Evolutionary conservation across 1,139 yeast species (phyloP), one percentile per base, ranked within the genome.

Genomic region (Debaryomyces sp.): DNA sequence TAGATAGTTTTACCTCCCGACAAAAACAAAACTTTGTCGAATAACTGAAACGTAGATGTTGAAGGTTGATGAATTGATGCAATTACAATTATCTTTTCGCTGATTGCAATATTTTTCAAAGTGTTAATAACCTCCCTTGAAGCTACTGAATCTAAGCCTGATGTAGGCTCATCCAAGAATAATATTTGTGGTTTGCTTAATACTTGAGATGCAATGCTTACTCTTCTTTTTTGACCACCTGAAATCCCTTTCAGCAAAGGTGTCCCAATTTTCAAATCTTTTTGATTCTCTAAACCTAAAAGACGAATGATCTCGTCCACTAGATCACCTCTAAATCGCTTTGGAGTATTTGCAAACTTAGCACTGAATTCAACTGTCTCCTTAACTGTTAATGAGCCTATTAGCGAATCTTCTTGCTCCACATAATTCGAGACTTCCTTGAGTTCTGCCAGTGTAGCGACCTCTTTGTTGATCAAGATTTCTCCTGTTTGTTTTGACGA

Each of bases 191-290:
- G 95, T 47, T 82, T 81, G 47, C 85, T 83, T 33, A 89, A 69
- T 37, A 89, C 70, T 62, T 89, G 96, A 41, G 87, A 80, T 2
- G 94, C 92, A 63, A 89, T 88, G 0, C 94, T 84, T 1, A 89
- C 87, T 55, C 96, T 77, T 58, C 96, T 72, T 58, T 87, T 87
- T 59, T 89, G 96, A 49, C 96, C 96, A 12, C 96, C 96, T 26
- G 94, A 85, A 8, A 89, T 79, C 2, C 96, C 96, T 57, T 89
- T 89, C 46, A 54, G 57, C 22, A 60, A 55, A 1, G 64, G 63
- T 17, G 60, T 59, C 4, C 68, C 67, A 36, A 63, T 58, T 35
- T 54, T 50, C 13, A 57, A 54, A 39, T 57, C 48, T 44, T 55
- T 50, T 39, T 61, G 63, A 17, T 54, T 43, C 13, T 40, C 41